Evolutionary conservation across 148 eudicot genomes (phyloP).

Genomic region (Fagopyrum esculentum): DNA sequence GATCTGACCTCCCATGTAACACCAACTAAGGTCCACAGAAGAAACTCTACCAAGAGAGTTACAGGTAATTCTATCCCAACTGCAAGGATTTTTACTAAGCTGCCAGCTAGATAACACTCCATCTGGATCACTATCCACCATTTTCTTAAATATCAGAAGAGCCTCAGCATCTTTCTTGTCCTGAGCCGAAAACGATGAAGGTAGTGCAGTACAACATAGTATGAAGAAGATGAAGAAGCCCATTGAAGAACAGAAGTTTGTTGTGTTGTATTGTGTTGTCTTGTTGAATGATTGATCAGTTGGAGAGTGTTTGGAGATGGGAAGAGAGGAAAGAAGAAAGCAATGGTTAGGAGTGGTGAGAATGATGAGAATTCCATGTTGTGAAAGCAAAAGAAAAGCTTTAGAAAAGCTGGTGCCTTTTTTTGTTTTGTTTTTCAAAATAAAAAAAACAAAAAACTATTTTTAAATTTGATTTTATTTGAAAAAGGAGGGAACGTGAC

Average conservation of each 20-base stretch:
- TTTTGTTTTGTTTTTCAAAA: background rate
- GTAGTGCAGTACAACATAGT: slow-evolving; percentile 17
- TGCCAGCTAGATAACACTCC: slow-evolving; percentile 54
- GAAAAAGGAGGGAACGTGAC: slow-evolving; percentile 23
- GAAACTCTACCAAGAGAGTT: slow-evolving; percentile 46
- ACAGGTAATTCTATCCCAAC: slow-evolving; percentile 70
- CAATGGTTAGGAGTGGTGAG: slow-evolving; percentile 21
- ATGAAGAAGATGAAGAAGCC: slow-evolving; percentile 17
- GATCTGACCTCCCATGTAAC: slow-evolving; percentile 41
- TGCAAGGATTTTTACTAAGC: slow-evolving; percentile 38
- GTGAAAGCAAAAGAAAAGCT: slow-evolving; percentile 35
- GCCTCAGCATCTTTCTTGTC: slow-evolving; percentile 50
- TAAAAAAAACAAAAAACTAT: slow-evolving; percentile 20
- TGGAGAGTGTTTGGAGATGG: slow-evolving; percentile 9
- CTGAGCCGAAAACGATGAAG: slow-evolving; percentile 13
- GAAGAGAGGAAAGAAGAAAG: slow-evolving; percentile 16
- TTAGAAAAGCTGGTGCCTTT: slow-evolving; percentile 19
- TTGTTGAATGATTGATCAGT: background rate
- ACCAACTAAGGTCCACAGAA: slow-evolving; percentile 60
- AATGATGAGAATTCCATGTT: slow-evolving; percentile 44
- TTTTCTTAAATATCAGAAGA: slow-evolving; percentile 62
- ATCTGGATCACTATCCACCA: slow-evolving; percentile 48
- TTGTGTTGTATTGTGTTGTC: background rate
- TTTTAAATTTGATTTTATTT: background rate
- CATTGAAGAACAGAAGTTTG: slow-evolving; percentile 12